Percentiles rank a stretch among this genome's conserved stretches.
These are phyloP conservation scores for Venustampulla echinocandica DNA, from an alignment of 495 filamentous ascomycete species.

Conservation along the genomic window DNA sequence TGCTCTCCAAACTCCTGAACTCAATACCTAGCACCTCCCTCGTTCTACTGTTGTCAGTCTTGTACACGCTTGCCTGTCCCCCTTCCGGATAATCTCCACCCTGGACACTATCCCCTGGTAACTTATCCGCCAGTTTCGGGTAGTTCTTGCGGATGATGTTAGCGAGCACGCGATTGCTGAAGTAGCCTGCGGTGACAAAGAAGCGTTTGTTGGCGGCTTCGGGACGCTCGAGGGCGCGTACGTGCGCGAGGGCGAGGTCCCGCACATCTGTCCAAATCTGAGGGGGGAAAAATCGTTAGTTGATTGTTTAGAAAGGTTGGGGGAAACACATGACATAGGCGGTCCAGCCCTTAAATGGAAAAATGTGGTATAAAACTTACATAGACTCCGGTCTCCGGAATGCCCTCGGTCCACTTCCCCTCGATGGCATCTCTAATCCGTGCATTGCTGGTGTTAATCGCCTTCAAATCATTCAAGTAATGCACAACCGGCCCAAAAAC, in stretches of 20 bases:
- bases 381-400: slow-evolving; percentile 45
- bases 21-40: slow-evolving; percentile 50
- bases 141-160: slow-evolving; percentile 47
- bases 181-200: slow-evolving; percentile 54
- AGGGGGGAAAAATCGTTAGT: slow-evolving; percentile 43
- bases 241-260: slow-evolving; percentile 62
- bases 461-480: slow-evolving; percentile 53
- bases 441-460: slow-evolving; percentile 59
- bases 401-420: slow-evolving; percentile 54
- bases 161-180: slow-evolving; percentile 53
- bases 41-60: slow-evolving; percentile 44
- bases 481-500: slow-evolving; percentile 58
- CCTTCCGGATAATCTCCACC: slow-evolving; percentile 25
- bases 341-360: too few species aligned
- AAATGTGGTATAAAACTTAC: slow-evolving; percentile 60
- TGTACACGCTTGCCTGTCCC: slow-evolving; percentile 28
- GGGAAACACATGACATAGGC: slow-evolving; percentile 66
- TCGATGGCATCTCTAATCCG: slow-evolving; percentile 38
- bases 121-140: slow-evolving; percentile 44
- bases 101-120: slow-evolving; percentile 43
- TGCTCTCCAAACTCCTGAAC: slow-evolving; percentile 45
- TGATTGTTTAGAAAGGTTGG: slow-evolving; percentile 50
- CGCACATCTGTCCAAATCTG: slow-evolving; percentile 62
- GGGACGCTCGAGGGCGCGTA: slow-evolving; percentile 54
- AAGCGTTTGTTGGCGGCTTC: slow-evolving; percentile 63